Conservation (phyloP, 495 filamentous ascomycete genomes). For the Umbilicaria muhlenbergii region DNA sequence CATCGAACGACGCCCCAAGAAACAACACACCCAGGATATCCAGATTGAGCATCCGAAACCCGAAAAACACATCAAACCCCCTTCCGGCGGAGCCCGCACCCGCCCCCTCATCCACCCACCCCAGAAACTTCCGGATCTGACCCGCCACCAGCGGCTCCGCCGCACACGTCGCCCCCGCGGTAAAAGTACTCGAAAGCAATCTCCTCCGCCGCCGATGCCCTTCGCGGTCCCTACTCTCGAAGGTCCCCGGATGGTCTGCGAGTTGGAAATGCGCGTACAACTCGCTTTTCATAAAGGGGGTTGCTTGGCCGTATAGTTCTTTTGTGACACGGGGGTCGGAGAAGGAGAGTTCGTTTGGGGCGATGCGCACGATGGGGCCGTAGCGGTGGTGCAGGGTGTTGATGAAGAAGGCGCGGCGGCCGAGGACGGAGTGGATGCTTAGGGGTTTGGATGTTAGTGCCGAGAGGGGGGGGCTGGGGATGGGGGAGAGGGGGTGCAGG, state of each 20-base stretch:
- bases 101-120: neutral
- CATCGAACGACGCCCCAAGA: constrained; percentile 2
- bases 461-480: too few species aligned
- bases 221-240: neutral
- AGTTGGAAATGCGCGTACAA: constrained; percentile 1
- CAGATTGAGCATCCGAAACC: too few species aligned
- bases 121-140: constrained; percentile 3
- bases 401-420: constrained; percentile 33
- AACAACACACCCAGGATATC: neutral
- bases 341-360: constrained; percentile 26
- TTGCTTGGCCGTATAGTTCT: constrained; percentile 2
- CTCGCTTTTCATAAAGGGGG: constrained; percentile 3
- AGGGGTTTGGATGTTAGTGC: constrained; percentile 9
- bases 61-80: too few species aligned
- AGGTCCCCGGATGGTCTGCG: too few species aligned
- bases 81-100: too few species aligned
- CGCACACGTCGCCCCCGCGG: constrained; percentile 1
- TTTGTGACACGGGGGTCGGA: constrained; percentile 1
- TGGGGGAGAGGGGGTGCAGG: too few species aligned
- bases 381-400: constrained; percentile 31
- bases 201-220: constrained; percentile 1
- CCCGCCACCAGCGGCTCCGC: constrained; percentile 1
- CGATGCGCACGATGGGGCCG: constrained; percentile 40
- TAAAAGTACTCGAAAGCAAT: constrained; percentile 3
- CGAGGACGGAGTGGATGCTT: constrained; percentile 32